These are phyloP conservation scores for Begonia peltatifolia DNA, from an alignment of 306 rosid species.

Conservation along the genomic window DNA sequence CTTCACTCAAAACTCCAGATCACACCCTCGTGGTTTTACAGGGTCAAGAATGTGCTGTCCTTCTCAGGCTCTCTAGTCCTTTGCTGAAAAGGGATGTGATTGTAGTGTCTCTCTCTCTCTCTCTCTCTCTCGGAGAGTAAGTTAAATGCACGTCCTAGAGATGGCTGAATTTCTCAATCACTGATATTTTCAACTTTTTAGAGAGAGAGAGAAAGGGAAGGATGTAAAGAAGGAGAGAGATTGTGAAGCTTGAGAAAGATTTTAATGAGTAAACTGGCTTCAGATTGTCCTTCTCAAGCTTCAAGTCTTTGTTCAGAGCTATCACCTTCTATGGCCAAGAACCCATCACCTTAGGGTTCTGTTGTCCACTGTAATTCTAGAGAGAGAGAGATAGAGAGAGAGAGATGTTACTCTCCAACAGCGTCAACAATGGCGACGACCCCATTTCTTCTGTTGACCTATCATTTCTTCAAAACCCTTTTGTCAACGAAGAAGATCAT, in stretches of 20 bases:
- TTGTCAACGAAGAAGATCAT: slow-evolving; percentile 1
- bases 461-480: slow-evolving; percentile 17
- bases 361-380: neutral
- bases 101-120: slow-evolving; percentile 1
- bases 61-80: slow-evolving; percentile 36
- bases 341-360: neutral
- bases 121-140: slow-evolving; percentile 4
- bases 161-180: slow-evolving; percentile 2
- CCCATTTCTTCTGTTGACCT: slow-evolving; percentile 37
- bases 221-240: slow-evolving; percentile 25
- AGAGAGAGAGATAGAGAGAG: slow-evolving; percentile 13
- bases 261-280: neutral
- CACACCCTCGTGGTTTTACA: slow-evolving; percentile 19
- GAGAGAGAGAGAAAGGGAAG: slow-evolving; percentile 15
- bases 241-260: slow-evolving; percentile 5
- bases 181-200: slow-evolving; percentile 1
- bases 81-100: neutral
- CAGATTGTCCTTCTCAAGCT: slow-evolving; percentile 8
- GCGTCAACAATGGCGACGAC: slow-evolving; percentile 19
- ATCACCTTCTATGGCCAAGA: slow-evolving; percentile 8
- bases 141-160: neutral
- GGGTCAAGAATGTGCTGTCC: slow-evolving; percentile 45
- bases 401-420: slow-evolving; percentile 45
- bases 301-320: slow-evolving; percentile 3
- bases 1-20: slow-evolving; percentile 1